Percentiles rank a stretch among this genome's conserved stretches.
phyloP scores from a whole-genome alignment of 2,329 filamentous ascomycete species.

The Aspergillus glaucus region DNA sequence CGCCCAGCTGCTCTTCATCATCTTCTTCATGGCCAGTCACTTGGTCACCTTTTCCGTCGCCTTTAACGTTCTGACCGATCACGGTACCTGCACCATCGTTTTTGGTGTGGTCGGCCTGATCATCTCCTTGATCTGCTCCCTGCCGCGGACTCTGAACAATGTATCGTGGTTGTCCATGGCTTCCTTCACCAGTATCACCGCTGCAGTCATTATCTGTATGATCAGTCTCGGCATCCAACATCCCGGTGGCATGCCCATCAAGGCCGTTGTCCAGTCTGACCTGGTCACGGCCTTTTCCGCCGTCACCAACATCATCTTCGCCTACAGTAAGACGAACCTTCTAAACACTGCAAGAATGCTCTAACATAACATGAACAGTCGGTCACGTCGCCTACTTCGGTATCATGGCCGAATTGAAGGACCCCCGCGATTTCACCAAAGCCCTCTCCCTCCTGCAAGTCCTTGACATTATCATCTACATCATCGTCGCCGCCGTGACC shows the following conservation, averaged over 20 bases:
- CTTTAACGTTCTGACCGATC: constrained; percentile 55
- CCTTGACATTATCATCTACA: constrained; percentile 55
- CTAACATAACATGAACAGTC: constrained; percentile 13
- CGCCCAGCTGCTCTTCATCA: constrained; percentile 56
- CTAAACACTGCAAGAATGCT: not conserved
- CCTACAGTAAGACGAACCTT: constrained; percentile 39
- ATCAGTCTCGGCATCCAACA: constrained; percentile 52
- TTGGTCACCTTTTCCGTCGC: constrained; percentile 62
- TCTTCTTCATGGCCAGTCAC: constrained; percentile 64
- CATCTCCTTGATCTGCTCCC: constrained; percentile 51
- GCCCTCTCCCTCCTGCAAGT: constrained; percentile 55
- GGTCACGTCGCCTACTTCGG: constrained; percentile 61
- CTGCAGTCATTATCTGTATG: constrained; percentile 60
- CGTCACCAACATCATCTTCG: constrained; percentile 63
- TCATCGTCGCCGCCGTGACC: constrained; percentile 58
- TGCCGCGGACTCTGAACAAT: constrained; percentile 57
- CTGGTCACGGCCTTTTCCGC: constrained; percentile 47
- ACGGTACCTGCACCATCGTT: constrained; percentile 56
- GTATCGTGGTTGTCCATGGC: constrained; percentile 54
- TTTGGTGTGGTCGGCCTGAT: constrained; percentile 53
- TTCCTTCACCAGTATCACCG: constrained; percentile 57
- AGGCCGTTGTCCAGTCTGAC: constrained; percentile 20
- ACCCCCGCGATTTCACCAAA: constrained; percentile 54
- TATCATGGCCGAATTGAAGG: constrained; percentile 58
- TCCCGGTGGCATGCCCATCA: constrained; percentile 22